phyloP scores from a whole-genome alignment of 2,329 filamentous ascomycete genomes.

The Fusarium beomiforme region DNA sequence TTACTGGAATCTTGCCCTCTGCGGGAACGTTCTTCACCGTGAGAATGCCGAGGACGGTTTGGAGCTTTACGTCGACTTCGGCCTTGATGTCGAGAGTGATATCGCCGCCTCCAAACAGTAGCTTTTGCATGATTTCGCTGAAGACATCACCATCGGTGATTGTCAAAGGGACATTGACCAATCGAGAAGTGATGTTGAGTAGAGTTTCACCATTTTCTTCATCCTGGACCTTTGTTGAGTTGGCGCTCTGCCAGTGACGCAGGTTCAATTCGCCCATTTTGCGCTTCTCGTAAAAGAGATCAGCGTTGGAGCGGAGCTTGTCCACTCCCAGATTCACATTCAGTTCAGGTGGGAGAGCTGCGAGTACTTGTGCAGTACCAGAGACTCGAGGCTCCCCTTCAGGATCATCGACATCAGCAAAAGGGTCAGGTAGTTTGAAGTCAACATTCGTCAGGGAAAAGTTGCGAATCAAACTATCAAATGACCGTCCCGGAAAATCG shows the following conservation, averaged over 20 bases:
- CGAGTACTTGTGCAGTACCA: conserved; percentile 81
- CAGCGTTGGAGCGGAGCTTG: conserved; percentile 77
- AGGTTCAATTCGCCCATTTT: conserved; percentile 86
- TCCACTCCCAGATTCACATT: conserved; percentile 85
- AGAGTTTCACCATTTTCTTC: conserved; percentile 66
- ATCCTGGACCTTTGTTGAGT: conserved; percentile 74
- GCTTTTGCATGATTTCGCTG: conserved; percentile 79
- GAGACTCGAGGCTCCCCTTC: conserved; percentile 82
- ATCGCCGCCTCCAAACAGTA: conserved; percentile 77
- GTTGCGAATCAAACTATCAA: conserved; percentile 86
- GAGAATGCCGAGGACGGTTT: conserved; percentile 83
- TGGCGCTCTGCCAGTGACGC: conserved; percentile 83
- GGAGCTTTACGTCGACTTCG: conserved; percentile 82
- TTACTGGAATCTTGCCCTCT: conserved; percentile 87
- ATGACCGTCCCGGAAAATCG: conserved; percentile 81
- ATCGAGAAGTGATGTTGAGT: conserved; percentile 78
- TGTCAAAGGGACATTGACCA: conserved; percentile 82
- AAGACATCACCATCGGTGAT: conserved; percentile 85
- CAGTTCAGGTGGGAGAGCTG: conserved; percentile 84
- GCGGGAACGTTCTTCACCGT: conserved; percentile 85
- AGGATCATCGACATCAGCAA: conserved; percentile 78
- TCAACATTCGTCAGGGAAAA: conserved; percentile 88
- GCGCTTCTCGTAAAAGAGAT: conserved; percentile 80
- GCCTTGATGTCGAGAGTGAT: conserved; percentile 81
- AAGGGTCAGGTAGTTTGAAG: conserved; percentile 84